Percentiles rank a stretch among this genome's conserved stretches.
Evolutionary conservation across 2,329 filamentous ascomycete species (phyloP).

Genomic region (Botryotinia convoluta): DNA sequence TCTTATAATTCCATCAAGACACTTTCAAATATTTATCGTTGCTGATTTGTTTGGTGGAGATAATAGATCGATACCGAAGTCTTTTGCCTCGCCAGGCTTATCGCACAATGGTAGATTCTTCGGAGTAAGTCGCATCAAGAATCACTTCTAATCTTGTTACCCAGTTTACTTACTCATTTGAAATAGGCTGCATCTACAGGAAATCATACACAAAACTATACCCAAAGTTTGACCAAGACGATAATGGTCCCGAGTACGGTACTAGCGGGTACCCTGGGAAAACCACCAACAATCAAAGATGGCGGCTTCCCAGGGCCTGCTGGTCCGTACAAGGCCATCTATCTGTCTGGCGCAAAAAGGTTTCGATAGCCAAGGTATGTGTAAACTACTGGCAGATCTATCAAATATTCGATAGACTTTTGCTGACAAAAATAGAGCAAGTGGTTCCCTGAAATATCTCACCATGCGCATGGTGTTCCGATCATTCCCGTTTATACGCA

Average conservation of each 20-base stretch:
- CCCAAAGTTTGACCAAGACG: neutral
- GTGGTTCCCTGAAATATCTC: neutral
- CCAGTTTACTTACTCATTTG: neutral
- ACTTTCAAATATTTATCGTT: neutral
- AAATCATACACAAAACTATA: neutral
- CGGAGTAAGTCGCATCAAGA: neutral
- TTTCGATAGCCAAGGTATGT: neutral
- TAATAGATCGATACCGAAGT: neutral
- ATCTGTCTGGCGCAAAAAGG: accelerated
- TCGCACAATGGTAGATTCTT: neutral
- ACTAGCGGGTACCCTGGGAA: neutral
- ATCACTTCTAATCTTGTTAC: neutral
- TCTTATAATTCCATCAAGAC: neutral
- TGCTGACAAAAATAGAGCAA: neutral
- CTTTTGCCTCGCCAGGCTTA: neutral
- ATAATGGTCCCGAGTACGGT: neutral
- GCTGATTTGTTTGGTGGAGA: neutral
- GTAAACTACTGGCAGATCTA: neutral
- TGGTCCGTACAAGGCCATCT: neutral
- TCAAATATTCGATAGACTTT: neutral
- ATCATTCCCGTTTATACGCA: neutral
- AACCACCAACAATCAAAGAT: neutral
- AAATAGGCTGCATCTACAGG: neutral
- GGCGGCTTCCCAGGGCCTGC: neutral
- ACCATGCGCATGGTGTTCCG: neutral